Evolutionary conservation across 331 rosid genomes (phyloP), one percentile per base, ranked within the genome.

Genomic region (Quercus tomentella): DNA sequence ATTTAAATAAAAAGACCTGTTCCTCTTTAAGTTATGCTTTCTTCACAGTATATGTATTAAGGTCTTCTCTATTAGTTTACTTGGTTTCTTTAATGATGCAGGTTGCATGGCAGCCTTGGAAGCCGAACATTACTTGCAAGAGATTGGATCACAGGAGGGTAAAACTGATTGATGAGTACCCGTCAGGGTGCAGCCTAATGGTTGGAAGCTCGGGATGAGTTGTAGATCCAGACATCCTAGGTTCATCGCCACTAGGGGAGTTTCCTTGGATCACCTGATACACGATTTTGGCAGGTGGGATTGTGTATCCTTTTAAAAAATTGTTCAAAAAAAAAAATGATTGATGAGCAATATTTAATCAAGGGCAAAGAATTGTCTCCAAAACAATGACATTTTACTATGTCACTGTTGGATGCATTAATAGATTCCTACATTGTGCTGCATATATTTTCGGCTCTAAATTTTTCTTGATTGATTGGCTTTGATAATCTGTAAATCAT

Each of bases 21-120:
- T 37, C 15, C 43, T n/a, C 20, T 37, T 51, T 26, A 61, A 49
- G 35, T 61, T 25, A 5, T 61, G 68, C 26, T 61, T 30, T 65
- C 6, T 30, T 65, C 4, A 28, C 6, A 30, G 43, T 15, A 3
- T 4, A 17, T 30, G 43, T 31, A 65, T 65, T 30, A 65, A 4
- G 31, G 41, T 65, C 0, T 49, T 10, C 54, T 49, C 54, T 49
- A 12, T 49, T 49, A 49, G 4, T 14, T 45, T 10, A 45, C 54
- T 14, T 49, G 54, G 17, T 49, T 14, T 9, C 54, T 49, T 49
- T 49, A 49, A 49, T 49, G 54, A 49, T 49, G 54, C 54, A 49
- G 54, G 91, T 54, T 87, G 98, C 88, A 94, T 94, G 98, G 96
- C 97, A 25, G 98, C 98, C 49, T 94, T 49, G 89, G 98, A 94